Evolutionary conservation across 2,329 filamentous ascomycete genomes (phyloP).

Genomic region (Penicillium sp.): DNA sequence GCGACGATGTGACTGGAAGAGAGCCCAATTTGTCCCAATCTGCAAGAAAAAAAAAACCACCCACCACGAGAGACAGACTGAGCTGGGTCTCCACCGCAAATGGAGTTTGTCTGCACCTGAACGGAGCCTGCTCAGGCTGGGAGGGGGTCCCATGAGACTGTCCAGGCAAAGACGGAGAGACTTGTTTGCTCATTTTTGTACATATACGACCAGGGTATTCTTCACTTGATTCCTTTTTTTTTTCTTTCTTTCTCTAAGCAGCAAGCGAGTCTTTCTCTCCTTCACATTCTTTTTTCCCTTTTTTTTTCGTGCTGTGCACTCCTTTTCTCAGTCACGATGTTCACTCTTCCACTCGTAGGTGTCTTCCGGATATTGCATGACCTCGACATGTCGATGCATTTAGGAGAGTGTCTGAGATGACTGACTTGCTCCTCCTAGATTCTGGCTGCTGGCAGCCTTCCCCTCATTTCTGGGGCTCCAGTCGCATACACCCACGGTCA

Average conservation of each 20-base stretch:
- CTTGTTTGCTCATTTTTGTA: not conserved
- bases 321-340: slow-evolving; percentile 14
- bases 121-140: not conserved
- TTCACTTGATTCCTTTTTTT: not conserved
- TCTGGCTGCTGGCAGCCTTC: slow-evolving; percentile 29
- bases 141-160: not conserved
- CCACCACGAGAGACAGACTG: not conserved
- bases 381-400: too few species aligned
- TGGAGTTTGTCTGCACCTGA: not conserved
- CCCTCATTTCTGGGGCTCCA: slow-evolving; percentile 24
- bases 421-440: slow-evolving; percentile 8
- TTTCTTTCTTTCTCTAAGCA: not conserved
- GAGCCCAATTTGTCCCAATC: too few species aligned
- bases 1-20: not conserved
- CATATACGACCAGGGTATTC: slow-evolving; percentile 7
- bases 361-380: too few species aligned
- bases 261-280: slow-evolving; percentile 17
- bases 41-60: too few species aligned
- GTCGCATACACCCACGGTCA: slow-evolving; percentile 12
- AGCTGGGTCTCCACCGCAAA: not conserved
- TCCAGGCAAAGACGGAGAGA: too few species aligned
- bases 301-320: slow-evolving; percentile 17
- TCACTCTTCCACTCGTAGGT: slow-evolving; percentile 13
- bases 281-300: slow-evolving; percentile 5
- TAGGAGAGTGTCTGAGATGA: not conserved